Evolutionary conservation across 495 filamentous ascomycete genomes (phyloP), one percentile per base, ranked within the genome.

Genomic region (Letharia lupina): DNA sequence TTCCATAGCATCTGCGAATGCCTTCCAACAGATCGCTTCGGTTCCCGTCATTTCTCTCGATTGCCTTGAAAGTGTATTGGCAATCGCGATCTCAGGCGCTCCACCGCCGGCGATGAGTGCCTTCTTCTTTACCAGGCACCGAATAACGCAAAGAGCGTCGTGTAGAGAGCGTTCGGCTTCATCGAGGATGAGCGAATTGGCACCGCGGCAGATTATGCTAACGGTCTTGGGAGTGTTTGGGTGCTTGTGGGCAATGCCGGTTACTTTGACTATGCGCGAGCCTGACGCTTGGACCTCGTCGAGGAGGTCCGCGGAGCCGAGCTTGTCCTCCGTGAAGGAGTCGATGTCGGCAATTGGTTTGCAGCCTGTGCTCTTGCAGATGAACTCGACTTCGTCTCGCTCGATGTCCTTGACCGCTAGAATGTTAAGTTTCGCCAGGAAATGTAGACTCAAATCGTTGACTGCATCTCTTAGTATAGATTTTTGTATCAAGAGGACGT

Each of bases 301-400:
- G 41, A 98, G 85, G 18, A 98, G 85, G 68, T 97, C 94, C 42
- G 95, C 94, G n/a, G 86, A 87, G 73, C 93, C 95, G 58, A 98
- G 89, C 80, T 97, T 98, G 81, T 98, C 94, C 78, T 98, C 94
- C 48, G 91, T 95, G 83, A 98, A 98, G 60, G 90, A 94, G 78
- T 98, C 94, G 75, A 98, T 91, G 77, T 98, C 96, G 70, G 94
- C 94, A 70, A 98, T 95, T 61, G 94, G 94, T 81, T 98, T 98
- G 84, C 94, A 98, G 75, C 94, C 94, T 31, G 93, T 93, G 65
- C 87, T 86, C 82, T 96, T 98, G 90, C 93, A 97, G 75, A 98
- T 89, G 79, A 98, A 98, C 77, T 98, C 94, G 65, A 98, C 90
- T 78, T 98, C 94, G 74, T 98, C 94, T 62, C 94, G 87, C 80